Base-by-base conservation (phyloP, 2,329 filamentous ascomycete species). In the Corinectria fuckeliana region DNA sequence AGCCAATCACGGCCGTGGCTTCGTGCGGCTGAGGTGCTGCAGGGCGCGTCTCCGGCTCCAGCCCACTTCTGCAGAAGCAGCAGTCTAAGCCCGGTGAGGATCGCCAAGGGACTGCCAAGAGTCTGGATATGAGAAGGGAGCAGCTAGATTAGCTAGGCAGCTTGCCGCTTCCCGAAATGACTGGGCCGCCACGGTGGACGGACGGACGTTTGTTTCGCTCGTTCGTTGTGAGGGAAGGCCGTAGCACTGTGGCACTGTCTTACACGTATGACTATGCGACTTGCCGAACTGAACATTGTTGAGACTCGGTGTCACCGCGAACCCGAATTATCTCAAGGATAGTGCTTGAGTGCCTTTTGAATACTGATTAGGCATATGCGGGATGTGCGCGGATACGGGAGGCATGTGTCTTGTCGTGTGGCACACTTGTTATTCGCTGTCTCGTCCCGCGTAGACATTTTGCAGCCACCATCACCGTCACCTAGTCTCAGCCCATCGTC, bases 11-110 rank as follows among this genome's bases (percentile, higher is more conserved):
- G 32, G 26, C 14, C 23, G 25, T 18, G 34, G 26, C 20, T 51
- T 45, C 53, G 64, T 69, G 67, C 67, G 67, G 67, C 67, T 69
- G 67, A 69, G 60, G 49, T 14, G 58, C 50, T 49, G 66, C 60
- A 58, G 56, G 57, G 45, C 48, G 50, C 42, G 61, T 58, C 56
- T 49, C 10, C 44, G 34, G 41, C 23, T 50, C 39, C 5, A 34
- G 28, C 21, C 50, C 49, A 38, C 50, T 36, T 34, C 44, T 26
- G 45, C 20, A 32, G 44, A 41, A 16, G 21, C 41, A 42, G 45
- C 30, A 32, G 25, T 36, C 55, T 51, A 57, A 39, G 25, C 48
- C 23, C 7, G 47, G 55, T 23, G 42, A 41, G 52, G n/a, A n/a
- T 28, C 5, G 48, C 39, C 38, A 57, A 57, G 42, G 42, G 4